Evolutionary conservation across 176 grass and related monocot species (phyloP), one percentile per base, ranked within the genome.

Genomic region (Cenchrus purpureus): DNA sequence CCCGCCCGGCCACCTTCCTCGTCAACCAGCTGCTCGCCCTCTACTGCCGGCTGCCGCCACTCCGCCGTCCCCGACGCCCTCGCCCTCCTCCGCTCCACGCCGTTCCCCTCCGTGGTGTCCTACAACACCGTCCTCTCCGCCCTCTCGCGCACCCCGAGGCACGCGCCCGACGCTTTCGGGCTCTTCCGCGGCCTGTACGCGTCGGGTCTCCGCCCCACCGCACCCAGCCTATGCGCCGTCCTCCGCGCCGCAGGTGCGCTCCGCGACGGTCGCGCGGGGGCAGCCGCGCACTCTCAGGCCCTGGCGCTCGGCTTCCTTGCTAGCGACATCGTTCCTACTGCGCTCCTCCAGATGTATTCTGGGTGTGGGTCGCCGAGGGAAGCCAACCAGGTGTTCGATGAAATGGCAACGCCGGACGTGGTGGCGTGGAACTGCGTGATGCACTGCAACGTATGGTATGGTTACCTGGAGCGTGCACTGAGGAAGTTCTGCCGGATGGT

Each of bases 91-190:
- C 91, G 89, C 67, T 79, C 83, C 89, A 90, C 89, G 62, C 85
- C 87, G 10, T 12, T 20, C 7, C 87, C 91, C 69, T 87, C 82
- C 82, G 78, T 90, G 7, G 73, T 98, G 57, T 93, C 96, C 6
- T 98, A 89, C 90, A 98, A 95, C 80, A 87, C 87, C 73, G 85
- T 98, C 78, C 94, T 98, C 78, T 87, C 96, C 2, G 91, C 81
- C 0, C 83, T 87, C 79, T 91, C 85, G 22, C 85, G 87, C 78
- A 14, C 71, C 20, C 72, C 50, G 19, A 25, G 70, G 77, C 63
- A 86, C 81, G 85, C 91, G 32, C 62, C 57, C 0, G n/a, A 78
- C 14, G 91, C 91, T 1, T 86, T 92, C 64, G 69, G 9, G 16
- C 68, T 98, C 77, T 94, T 90, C 83, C 73, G 75, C 34, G 67